These are phyloP conservation scores for Akanthomyces dipterigenus DNA, from an alignment of 2,329 filamentous ascomycete genomes.

Conservation along the genomic window DNA sequence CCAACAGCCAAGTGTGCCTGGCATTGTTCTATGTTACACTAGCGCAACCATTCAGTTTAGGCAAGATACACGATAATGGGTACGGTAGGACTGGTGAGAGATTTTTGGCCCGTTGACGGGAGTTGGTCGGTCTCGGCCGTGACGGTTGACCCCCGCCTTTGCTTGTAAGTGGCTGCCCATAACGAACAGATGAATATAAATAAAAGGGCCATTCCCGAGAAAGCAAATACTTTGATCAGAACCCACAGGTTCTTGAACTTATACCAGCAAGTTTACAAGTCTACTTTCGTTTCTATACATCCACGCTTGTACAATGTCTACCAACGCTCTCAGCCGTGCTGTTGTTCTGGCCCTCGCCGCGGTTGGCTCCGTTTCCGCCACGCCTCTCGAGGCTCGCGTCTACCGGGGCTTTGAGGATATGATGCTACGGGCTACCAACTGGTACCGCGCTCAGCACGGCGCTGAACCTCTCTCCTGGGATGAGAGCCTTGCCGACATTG, in stretches of 20 bases:
- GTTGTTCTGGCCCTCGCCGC: not conserved
- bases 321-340: not conserved
- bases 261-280: not conserved
- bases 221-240: no score
- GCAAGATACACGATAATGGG: not conserved
- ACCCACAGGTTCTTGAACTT: not conserved
- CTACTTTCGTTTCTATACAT: not conserved
- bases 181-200: not conserved
- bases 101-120: not conserved
- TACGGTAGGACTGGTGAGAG: not conserved
- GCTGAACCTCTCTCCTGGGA: slow-evolving; percentile 57
- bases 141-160: no score
- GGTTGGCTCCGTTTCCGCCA: not conserved
- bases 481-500: slow-evolving; percentile 50
- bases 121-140: not conserved
- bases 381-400: not conserved
- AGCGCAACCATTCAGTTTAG: not conserved
- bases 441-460: slow-evolving; percentile 73
- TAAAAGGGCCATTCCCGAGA: not conserved
- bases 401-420: slow-evolving; percentile 6
- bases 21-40: not conserved
- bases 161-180: no score
- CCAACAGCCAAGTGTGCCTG: not conserved
- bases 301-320: not conserved
- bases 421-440: slow-evolving; percentile 64